Evolutionary conservation across 163 green algal species (phyloP).

Genomic region (Coccomyxa subellipsoidea): DNA sequence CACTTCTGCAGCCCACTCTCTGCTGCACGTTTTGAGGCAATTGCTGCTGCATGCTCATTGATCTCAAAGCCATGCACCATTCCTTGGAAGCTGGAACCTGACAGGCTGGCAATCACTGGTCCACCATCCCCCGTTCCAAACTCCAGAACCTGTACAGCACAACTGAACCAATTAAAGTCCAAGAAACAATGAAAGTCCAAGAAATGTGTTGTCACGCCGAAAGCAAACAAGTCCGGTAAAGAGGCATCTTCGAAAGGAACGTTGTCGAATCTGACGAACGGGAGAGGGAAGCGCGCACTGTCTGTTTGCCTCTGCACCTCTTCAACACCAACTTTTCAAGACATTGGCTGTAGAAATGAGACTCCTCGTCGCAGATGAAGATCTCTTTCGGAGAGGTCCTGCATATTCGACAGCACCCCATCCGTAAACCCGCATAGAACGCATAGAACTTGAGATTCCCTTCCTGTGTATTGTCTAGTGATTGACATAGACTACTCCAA

Average conservation of each 20-base stretch:
- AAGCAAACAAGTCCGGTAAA: not conserved
- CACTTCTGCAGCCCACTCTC: conserved; percentile 15
- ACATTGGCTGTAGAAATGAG: conserved; percentile 44
- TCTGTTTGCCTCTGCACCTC: conserved; percentile 5
- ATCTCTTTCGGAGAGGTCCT: conserved; percentile 22
- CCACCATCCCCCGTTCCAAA: conserved; percentile 55
- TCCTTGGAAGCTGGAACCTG: not conserved
- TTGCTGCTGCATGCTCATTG: conserved; percentile 27
- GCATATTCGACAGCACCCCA: not conserved
- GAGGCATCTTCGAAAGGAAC: not conserved
- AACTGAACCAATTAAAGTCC: too few species aligned
- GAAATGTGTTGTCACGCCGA: not conserved
- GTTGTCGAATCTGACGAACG: not conserved
- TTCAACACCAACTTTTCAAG: conserved; percentile 47
- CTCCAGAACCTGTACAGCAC: conserved; percentile 33
- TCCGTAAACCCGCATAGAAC: too few species aligned
- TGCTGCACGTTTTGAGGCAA: conserved; percentile 18
- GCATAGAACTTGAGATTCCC: too few species aligned
- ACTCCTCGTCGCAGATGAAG: conserved; percentile 54
- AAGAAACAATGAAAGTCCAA: not conserved
- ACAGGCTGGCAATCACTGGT: conserved; percentile 32
- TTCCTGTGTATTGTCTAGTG: not conserved
- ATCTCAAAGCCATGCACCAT: conserved; percentile 53
- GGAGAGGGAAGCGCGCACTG: not conserved
- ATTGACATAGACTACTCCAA: not conserved